Evolutionary conservation across 2,329 filamentous ascomycete species (phyloP).

Genomic region (Calonectria crousiana): DNA sequence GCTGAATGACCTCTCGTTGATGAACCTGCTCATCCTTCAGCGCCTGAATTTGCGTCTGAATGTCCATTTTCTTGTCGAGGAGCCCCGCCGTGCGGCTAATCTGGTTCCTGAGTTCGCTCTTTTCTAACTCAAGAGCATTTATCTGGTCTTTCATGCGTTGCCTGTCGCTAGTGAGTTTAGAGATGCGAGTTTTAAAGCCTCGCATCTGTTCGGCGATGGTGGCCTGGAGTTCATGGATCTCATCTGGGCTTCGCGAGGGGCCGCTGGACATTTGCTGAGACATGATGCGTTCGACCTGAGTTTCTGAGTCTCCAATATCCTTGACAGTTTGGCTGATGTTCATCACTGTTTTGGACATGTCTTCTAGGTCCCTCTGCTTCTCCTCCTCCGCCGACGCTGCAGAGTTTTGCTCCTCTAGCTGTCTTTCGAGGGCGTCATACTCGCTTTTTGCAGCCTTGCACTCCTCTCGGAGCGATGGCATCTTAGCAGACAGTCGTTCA

Average conservation of each 20-base stretch:
- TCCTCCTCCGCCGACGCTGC: conserved; percentile 73
- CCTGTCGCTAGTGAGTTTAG: conserved; percentile 76
- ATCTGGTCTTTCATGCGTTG: conserved; percentile 79
- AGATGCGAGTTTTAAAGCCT: conserved; percentile 71
- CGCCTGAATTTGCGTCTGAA: conserved; percentile 79
- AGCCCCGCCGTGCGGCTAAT: conserved; percentile 78
- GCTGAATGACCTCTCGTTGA: conserved; percentile 77
- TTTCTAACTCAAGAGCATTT: conserved; percentile 79
- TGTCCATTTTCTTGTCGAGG: conserved; percentile 82
- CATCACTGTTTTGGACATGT: conserved; percentile 79
- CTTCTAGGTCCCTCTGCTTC: conserved; percentile 79
- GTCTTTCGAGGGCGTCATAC: conserved; percentile 68
- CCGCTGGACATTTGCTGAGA: conserved; percentile 80
- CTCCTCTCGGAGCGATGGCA: conserved; percentile 77
- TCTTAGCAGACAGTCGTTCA: conserved; percentile 75
- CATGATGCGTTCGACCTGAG: conserved; percentile 80
- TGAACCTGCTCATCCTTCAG: conserved; percentile 76
- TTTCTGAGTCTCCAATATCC: conserved; percentile 78
- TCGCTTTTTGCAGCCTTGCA: conserved; percentile 72
- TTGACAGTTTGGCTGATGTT: conserved; percentile 79
- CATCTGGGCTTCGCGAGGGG: conserved; percentile 78
- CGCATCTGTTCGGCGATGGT: conserved; percentile 76
- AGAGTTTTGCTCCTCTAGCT: conserved; percentile 77
- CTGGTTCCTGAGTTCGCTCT: conserved; percentile 79
- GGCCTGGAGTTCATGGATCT: conserved; percentile 84